Percentiles rank a stretch among this genome's conserved stretches.
Conservation (phyloP, 208 protist species). For the Crithidia mellificae region DNA sequence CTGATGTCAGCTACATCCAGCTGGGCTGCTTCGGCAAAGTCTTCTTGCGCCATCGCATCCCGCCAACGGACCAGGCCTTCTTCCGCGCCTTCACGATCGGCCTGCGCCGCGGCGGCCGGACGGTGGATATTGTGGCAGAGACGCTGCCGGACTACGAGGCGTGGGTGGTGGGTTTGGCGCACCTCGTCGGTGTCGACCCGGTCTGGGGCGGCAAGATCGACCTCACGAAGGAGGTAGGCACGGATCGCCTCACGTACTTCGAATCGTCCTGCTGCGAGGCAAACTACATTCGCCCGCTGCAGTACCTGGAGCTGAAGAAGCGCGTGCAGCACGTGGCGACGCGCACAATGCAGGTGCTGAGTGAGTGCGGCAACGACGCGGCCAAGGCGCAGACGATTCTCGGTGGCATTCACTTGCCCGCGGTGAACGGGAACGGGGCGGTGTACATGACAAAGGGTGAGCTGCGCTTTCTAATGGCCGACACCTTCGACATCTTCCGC, state of each 20-base stretch:
- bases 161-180: constrained; percentile 87
- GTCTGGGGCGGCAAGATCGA: constrained; percentile 90
- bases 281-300: constrained; percentile 83
- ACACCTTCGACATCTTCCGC: constrained; percentile 86
- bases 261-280: constrained; percentile 82
- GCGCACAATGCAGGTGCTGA: constrained; percentile 54
- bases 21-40: constrained; percentile 92
- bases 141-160: constrained; percentile 92
- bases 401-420: constrained; percentile 79
- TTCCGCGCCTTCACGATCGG: constrained; percentile 89
- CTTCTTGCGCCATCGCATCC: constrained; percentile 73
- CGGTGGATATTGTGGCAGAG: constrained; percentile 91
- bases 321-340: constrained; percentile 46
- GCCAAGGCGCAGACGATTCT: constrained; percentile 65
- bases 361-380: constrained; percentile 73
- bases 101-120: constrained; percentile 75
- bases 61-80: constrained; percentile 66
- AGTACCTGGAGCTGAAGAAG: constrained; percentile 84
- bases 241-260: constrained; percentile 77
- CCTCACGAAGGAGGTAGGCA: constrained; percentile 64
- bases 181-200: constrained; percentile 87
- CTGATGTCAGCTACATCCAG: constrained; percentile 84
- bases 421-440: constrained; percentile 78
- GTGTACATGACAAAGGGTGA: constrained; percentile 93
- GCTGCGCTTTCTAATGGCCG: constrained; percentile 72